Base-by-base conservation (phyloP, 2,329 filamentous ascomycete species). In the Penicillium expansum region DNA sequence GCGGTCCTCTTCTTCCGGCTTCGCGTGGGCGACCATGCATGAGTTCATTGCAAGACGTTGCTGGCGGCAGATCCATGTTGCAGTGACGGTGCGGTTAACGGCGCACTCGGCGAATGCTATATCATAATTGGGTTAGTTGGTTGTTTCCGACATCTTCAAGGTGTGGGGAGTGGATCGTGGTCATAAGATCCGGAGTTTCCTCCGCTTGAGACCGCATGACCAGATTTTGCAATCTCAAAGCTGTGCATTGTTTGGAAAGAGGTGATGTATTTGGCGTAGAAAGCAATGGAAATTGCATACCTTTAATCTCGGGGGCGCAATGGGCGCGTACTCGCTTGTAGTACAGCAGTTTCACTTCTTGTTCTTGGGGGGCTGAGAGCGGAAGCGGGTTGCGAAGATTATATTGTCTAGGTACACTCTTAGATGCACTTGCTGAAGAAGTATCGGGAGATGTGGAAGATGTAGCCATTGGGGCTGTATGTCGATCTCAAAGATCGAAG, bases 21-120 rank as follows among this genome's bases (percentile, higher is more conserved):
- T 95, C 54, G 93, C 92, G 77, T 95, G 89, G 55, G 82, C 76
- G 65, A 92, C 82, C 92, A 99, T 97, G 79, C 94, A 99, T 60
- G 80, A 82, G 78, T 99, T 99, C 94, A 99, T 99, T 35, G 83
- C 81, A 61, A 88, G 86, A 68, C 92, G 89, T 70, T 92, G 83
- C 48, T 82, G 77, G 52, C 91, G 88, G 79, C 94, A 99, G 52
- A 86, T 84, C 80, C 94, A 97, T 13, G 92, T 89, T 57, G 94
- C 89, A 55, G 88, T 92, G 67, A 97, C 85, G 6, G 92, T 97
- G 63, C 91, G 89, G 71, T 88, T 87, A 48, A 88, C 82, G 52
- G 92, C 92, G 81, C 94, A 99, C 64, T 88, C 86, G 56, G 94
- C 94, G 73, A 99, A 99, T 60, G 89, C 93, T 97, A 66, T 51